Conservation (phyloP, 352 stramenopile genomes). For the Phytophthora multivora region DNA sequence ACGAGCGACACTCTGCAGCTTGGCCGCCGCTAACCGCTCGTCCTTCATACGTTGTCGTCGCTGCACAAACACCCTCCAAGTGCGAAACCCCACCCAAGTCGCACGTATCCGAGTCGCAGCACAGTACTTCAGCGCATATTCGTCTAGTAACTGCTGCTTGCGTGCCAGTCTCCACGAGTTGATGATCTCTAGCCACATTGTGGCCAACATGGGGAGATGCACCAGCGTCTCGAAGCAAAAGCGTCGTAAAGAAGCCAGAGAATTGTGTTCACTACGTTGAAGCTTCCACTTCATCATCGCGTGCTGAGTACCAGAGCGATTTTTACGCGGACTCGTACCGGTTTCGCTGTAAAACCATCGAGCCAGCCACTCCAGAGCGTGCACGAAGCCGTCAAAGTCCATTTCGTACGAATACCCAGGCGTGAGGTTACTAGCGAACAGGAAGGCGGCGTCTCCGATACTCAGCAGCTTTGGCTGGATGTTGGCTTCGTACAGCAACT, state of each 20-base stretch:
- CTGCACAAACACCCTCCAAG: conserved; percentile 24
- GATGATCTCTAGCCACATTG: conserved; percentile 50
- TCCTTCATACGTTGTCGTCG: conserved; percentile 39
- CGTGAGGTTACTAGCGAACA: conserved; percentile 54
- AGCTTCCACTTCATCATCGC: conserved; percentile 23
- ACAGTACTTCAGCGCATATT: conserved; percentile 40
- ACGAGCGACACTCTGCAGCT: conserved; percentile 51
- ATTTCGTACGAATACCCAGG: conserved; percentile 61
- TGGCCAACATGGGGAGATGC: conserved; percentile 39
- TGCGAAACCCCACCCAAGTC: conserved; percentile 37
- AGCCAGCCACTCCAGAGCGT: conserved; percentile 47
- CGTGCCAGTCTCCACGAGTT: conserved; percentile 47
- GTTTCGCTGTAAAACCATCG: conserved; percentile 31
- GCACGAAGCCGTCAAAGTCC: conserved; percentile 55
- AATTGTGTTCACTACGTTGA: conserved; percentile 3
- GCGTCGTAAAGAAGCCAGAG: conserved; percentile 17
- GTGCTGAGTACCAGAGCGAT: conserved; percentile 10
- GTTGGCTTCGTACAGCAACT: conserved; percentile 65
- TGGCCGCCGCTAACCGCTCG: conserved; percentile 45
- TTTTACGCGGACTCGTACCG: background rate
- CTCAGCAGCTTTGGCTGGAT: conserved; percentile 51
- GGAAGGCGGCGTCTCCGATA: conserved; percentile 69
- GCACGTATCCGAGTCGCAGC: conserved; percentile 58
- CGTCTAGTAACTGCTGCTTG: conserved; percentile 40
- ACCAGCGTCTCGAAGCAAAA: conserved; percentile 61